Base-by-base conservation (phyloP, 495 filamentous ascomycete genomes). In the Aspergillus cristatus region DNA sequence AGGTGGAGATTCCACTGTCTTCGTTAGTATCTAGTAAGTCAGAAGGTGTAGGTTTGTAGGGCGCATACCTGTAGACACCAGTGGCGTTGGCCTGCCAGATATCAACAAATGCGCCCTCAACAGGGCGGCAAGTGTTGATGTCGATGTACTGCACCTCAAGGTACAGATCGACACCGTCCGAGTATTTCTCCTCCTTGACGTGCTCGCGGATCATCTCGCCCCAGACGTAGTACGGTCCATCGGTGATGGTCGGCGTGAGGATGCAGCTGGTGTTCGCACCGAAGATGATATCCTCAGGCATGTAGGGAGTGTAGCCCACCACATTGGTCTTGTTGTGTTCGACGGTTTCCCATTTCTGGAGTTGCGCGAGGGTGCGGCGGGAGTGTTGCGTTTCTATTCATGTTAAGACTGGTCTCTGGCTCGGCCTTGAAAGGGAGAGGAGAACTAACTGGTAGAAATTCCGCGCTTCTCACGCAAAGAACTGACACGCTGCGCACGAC, bases 161-260 rank as follows among this genome's bases (percentile, higher is more conserved):
- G 47, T 51, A 58, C 6, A 64, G 10, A 44, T 70, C 63, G 12
- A 73, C 45, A 22, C 69, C 67, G 22, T 70, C 62, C 3, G 48
- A 63, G 41, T 55, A 61, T 14, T 52, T 8, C 6, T 56, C 48
- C 37, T 70, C 68, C 41, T 57, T 64, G 34, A 71, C 56, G 34
- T 71, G 58, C 32, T 62, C 49, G 14, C 68, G 57, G 32, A 65
- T 55, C 20, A 66, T 53, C 45, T 72, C 68, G 16, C 68, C 71
- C 42, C 60, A 64, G 14, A 75, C 65, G 42, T 72, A 75, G 60
- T 74, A 75, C 1, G 72, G 72, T 0, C 72, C 71, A 34, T 66
- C 68, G 5, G 68, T 74, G 34, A 73, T 47, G 18, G 72, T 70
- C 3, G 71, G 72, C 4, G 70, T 58, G 20, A 76, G 54, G 29